Evolutionary conservation across 2,329 filamentous ascomycete genomes (phyloP).

Genomic region (Daldinia sp.): DNA sequence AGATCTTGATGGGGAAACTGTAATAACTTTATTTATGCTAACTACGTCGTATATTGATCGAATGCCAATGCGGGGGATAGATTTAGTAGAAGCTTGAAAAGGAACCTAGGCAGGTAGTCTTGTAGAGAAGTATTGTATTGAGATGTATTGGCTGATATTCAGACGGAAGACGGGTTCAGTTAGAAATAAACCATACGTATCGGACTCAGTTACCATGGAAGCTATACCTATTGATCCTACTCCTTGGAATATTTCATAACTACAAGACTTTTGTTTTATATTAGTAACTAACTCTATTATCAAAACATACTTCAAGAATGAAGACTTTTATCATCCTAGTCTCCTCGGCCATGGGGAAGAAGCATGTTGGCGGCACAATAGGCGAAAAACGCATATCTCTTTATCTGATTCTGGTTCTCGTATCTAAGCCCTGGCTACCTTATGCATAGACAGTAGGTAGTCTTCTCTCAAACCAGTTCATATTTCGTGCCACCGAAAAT

Average conservation of each 20-base stretch:
- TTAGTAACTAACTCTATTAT: not conserved
- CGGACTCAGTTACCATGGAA: not conserved
- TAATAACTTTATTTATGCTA: not conserved
- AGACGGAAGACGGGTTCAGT: not conserved
- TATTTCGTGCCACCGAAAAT: constrained; percentile 62
- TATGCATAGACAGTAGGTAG: not conserved
- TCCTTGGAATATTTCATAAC: not conserved
- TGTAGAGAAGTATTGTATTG: not conserved
- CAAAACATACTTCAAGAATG: not conserved
- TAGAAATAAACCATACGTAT: not conserved
- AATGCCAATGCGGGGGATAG: not conserved
- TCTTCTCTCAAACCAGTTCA: constrained; percentile 35
- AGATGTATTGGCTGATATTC: not conserved
- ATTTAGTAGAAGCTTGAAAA: not conserved
- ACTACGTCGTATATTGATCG: not conserved
- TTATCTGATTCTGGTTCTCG: not conserved
- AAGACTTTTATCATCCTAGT: not conserved
- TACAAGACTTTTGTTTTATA: no score
- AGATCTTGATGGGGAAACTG: not conserved
- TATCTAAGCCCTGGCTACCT: not conserved
- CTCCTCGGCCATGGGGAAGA: constrained; percentile 1
- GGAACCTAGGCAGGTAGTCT: not conserved
- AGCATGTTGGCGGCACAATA: constrained; percentile 2
- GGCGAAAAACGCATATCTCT: not conserved
- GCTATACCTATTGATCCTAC: not conserved